Evolutionary conservation across 805 yeast species (phyloP).

Genomic region (Sugiyamaella chiloensis): DNA sequence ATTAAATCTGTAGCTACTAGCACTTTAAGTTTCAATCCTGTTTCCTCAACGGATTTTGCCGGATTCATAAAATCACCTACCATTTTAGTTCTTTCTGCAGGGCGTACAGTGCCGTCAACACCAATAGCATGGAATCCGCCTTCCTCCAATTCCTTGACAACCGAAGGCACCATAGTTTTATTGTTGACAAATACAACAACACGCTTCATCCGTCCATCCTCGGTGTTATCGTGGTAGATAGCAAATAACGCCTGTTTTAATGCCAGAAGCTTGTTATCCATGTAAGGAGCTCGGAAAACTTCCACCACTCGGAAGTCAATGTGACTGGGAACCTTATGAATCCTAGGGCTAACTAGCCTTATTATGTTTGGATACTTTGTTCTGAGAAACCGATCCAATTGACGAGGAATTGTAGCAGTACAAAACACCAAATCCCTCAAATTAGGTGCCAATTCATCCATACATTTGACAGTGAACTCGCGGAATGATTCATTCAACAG

Average conservation of each 20-base stretch:
- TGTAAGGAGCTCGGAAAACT: constrained; percentile 73
- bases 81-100: constrained; percentile 55
- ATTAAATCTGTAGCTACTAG: constrained; percentile 84
- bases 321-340: constrained; percentile 79
- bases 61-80: constrained; percentile 59
- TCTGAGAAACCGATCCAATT: constrained; percentile 60
- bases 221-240: constrained; percentile 79
- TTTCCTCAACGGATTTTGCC: constrained; percentile 23
- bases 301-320: constrained; percentile 73
- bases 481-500: constrained; percentile 79
- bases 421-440: constrained; percentile 68
- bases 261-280: constrained; percentile 79
- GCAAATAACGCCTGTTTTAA: constrained; percentile 86
- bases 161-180: constrained; percentile 56
- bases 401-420: constrained; percentile 86
- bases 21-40: constrained; percentile 49
- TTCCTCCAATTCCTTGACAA: constrained; percentile 53
- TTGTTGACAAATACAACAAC: constrained; percentile 82
- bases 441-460: constrained; percentile 49
- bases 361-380: constrained; percentile 61
- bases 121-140: constrained; percentile 61
- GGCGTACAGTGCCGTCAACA: constrained; percentile 61
- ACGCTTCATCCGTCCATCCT: constrained; percentile 69
- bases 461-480: constrained; percentile 52
- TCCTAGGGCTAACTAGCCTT: constrained; percentile 70